These are phyloP conservation scores for Chaetoceros muelleri DNA, from an alignment of 108 stramenopile genomes.

Conservation along the genomic window DNA sequence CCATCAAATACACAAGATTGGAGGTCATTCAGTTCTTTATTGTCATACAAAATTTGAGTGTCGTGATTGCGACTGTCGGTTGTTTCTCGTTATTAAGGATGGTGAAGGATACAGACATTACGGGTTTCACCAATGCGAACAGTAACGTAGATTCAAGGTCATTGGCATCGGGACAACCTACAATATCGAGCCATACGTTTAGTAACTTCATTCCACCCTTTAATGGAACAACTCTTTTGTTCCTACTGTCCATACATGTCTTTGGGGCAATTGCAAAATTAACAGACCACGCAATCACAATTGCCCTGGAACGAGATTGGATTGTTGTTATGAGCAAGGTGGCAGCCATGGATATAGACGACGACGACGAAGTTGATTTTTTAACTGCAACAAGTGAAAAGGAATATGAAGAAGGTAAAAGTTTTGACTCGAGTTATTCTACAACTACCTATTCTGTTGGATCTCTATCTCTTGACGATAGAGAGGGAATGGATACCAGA, in stretches of 20 bases:
- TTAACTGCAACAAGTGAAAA: background rate
- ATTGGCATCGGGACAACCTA: no score
- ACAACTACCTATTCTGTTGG: background rate
- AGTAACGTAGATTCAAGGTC: background rate
- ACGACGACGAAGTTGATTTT: background rate
- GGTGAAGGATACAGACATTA: background rate
- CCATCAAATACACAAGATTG: slow-evolving; percentile 24
- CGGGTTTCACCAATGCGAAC: background rate
- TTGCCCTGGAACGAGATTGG: slow-evolving; percentile 60
- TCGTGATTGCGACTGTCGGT: slow-evolving; percentile 26
- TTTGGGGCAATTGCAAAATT: slow-evolving; percentile 36
- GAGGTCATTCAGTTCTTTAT: slow-evolving; percentile 32
- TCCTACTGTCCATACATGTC: slow-evolving; percentile 35
- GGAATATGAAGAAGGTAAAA: background rate
- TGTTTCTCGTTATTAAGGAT: slow-evolving; percentile 22
- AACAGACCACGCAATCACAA: slow-evolving; percentile 31
- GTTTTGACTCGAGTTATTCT: background rate
- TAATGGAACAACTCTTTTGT: slow-evolving; percentile 4
- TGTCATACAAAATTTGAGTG: slow-evolving; percentile 23
- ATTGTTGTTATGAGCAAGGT: slow-evolving; percentile 41
- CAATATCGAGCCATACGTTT: background rate
- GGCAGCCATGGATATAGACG: slow-evolving; percentile 3
- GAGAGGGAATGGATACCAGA: background rate
- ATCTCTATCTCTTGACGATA: background rate
- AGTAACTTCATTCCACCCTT: background rate